Percentiles rank a stretch among this genome's conserved stretches.
Evolutionary conservation across 495 filamentous ascomycete genomes (phyloP).

Genomic region (Daldinia bambusicola): DNA sequence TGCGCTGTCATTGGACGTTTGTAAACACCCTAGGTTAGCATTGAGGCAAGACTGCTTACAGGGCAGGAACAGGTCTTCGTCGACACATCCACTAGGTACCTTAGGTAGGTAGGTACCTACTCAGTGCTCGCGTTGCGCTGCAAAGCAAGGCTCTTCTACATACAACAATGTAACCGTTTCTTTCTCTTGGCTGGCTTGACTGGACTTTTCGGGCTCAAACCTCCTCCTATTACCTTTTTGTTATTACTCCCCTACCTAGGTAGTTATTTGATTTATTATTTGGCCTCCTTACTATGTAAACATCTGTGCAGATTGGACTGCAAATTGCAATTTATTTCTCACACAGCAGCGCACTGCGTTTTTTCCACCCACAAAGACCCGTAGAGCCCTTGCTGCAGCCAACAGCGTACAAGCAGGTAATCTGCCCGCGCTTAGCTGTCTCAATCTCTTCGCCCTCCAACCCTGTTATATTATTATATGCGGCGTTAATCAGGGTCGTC

Average conservation of each 20-base stretch:
- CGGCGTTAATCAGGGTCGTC: slow-evolving; percentile 61
- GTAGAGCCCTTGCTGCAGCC: slow-evolving; percentile 18
- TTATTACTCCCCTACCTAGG: too few relatives aligned
- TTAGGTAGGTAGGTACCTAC: too few relatives aligned
- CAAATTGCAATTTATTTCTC: slow-evolving; percentile 5
- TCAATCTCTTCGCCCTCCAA: slow-evolving; percentile 36
- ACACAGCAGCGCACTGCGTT: not conserved
- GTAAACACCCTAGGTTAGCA: slow-evolving; percentile 8
- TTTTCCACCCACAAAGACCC: not conserved
- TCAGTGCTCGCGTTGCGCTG: not conserved
- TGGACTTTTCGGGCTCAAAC: slow-evolving; percentile 13
- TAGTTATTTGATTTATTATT: slow-evolving; percentile 3
- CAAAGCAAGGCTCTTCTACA: slow-evolving; percentile 28
- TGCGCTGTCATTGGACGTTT: slow-evolving; percentile 21
- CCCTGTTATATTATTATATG: slow-evolving; percentile 52
- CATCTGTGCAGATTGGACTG: not conserved
- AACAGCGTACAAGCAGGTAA: slow-evolving; percentile 20
- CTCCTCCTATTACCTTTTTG: too few relatives aligned
- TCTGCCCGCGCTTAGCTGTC: slow-evolving; percentile 43
- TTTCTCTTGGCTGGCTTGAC: slow-evolving; percentile 5
- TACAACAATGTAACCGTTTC: slow-evolving; percentile 40
- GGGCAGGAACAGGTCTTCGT: not conserved
- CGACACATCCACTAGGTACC: not conserved
- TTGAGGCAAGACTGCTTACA: slow-evolving; percentile 6
- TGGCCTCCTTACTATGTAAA: not conserved